Conservation (phyloP, 345 rosid genomes). For the Tarenaya hassleriana region DNA sequence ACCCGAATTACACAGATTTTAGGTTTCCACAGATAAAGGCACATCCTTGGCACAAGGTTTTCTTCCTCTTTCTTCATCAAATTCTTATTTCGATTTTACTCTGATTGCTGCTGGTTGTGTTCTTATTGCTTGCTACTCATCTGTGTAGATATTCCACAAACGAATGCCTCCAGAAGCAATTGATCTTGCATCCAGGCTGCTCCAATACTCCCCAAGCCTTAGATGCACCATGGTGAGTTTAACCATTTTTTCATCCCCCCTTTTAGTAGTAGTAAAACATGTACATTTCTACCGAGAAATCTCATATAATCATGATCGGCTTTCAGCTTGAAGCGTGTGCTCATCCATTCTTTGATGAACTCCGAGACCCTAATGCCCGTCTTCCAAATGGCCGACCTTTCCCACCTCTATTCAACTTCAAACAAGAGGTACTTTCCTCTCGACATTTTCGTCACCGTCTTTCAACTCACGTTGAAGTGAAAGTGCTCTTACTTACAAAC, state of each 20-base stretch:
- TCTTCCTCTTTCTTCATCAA: background rate
- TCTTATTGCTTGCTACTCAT: background rate
- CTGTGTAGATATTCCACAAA: slow-evolving; percentile 60
- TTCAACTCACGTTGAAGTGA: no score
- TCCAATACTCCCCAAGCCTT: slow-evolving; percentile 86
- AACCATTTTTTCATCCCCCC: background rate
- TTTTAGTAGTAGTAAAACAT: no score
- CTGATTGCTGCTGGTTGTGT: no score
- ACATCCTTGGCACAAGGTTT: slow-evolving; percentile 91
- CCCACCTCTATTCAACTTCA: slow-evolving; percentile 61
- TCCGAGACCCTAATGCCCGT: slow-evolving; percentile 53
- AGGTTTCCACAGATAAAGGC: slow-evolving; percentile 93
- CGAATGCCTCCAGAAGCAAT: slow-evolving; percentile 88
- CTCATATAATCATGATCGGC: background rate
- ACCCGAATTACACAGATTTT: slow-evolving; percentile 80
- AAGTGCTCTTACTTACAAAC: no score
- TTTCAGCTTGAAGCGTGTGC: slow-evolving; percentile 60
- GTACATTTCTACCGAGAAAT: no score
- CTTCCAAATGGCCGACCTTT: slow-evolving; percentile 51
- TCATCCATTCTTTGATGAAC: slow-evolving; percentile 66
- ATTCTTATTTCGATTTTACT: slow-evolving; percentile 8
- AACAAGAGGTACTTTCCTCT: slow-evolving; percentile 44
- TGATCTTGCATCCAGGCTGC: slow-evolving; percentile 72
- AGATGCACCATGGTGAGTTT: slow-evolving; percentile 77
- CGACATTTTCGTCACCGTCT: background rate